Evolutionary conservation across 2,329 filamentous ascomycete species (phyloP), one percentile per base, ranked within the genome.

Genomic region (Spiromastix sp.): DNA sequence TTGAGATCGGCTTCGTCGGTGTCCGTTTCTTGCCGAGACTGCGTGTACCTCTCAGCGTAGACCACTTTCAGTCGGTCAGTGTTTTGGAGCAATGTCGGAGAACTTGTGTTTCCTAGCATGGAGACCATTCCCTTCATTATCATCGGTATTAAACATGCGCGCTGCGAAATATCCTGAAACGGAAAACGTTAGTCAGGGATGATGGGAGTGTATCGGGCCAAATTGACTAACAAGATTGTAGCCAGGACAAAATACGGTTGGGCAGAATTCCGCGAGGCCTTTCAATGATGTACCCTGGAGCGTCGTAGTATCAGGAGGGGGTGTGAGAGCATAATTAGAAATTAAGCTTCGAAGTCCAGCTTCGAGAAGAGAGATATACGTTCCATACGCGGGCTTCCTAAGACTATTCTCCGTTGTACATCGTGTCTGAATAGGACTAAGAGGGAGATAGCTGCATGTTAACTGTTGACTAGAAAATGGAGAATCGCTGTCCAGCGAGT

Each of bases 81-180:
- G 29, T 45, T 50, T 12, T 40, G 28, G 31, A 40, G 42, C 2
- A 49, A 28, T 1, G 7, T 19, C n/a, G 34, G 21, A 7, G 47
- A 45, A 1, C 38, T 31, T n/a, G 46, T 46, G 11, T 36, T 42
- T 10, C 48, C 43, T 9, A 63, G 26, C 30, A 62, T 48, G 2
- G 48, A 51, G 3, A 45, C 39, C 17, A 63, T 41, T 4, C 58
- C 54, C 40, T 56, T 60, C 1, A 51, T 45, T 11, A 62, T 48
- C 4, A 51, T 48, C 2, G 56, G 49, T 3, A 62, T 52, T 5
- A 59, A 50, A 5, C 47, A 45, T 7, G 48, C 49, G 21, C 60
- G 48, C 41, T 61, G 54, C 22, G 48, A 50, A 38, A 62, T 53
- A 21, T 48, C 52, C 60, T 63, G 13, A n/a, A 25, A 31, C 24